A percentile compares a stretch with the other conserved stretches of the same genome.
Evolutionary conservation across 257 asterid species (phyloP).

Genomic region (Nicotiana obtusifolia): DNA sequence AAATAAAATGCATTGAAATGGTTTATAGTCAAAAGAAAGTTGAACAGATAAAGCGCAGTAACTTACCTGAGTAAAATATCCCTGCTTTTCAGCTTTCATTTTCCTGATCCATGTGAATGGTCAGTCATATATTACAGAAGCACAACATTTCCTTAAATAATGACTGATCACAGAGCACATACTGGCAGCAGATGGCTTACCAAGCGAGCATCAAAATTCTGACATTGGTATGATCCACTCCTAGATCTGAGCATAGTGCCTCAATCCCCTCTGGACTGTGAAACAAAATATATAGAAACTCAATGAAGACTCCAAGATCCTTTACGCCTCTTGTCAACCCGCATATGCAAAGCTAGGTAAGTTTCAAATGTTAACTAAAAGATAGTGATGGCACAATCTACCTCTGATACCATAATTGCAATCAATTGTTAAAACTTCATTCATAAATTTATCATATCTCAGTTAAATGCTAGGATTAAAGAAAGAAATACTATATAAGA

Average conservation of each 20-base stretch:
- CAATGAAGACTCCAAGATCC: slow-evolving; percentile 16
- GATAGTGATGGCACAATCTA: not conserved
- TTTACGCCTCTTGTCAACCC: not conserved
- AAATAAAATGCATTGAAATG: not conserved
- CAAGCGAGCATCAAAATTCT: slow-evolving; percentile 88
- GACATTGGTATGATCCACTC: slow-evolving; percentile 72
- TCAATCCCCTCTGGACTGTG: slow-evolving; percentile 90
- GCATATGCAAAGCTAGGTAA: not conserved
- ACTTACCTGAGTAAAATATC: slow-evolving; percentile 83
- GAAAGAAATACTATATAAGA: not conserved
- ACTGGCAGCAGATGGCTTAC: slow-evolving; percentile 34
- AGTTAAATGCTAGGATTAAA: not conserved
- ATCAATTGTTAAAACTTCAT: not conserved
- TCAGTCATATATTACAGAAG: slow-evolving; percentile 15
- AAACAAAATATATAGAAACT: slow-evolving; percentile 1
- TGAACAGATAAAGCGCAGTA: not conserved
- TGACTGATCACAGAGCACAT: not conserved
- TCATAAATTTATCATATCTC: not conserved
- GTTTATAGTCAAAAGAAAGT: not conserved
- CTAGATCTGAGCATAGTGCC: slow-evolving; percentile 73
- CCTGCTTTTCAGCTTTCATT: slow-evolving; percentile 90
- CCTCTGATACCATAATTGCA: slow-evolving; percentile 4
- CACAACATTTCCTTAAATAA: not conserved
- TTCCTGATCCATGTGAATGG: slow-evolving; percentile 47
- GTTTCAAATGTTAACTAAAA: not conserved